Evolutionary conservation across 129 eudicot genomes (phyloP).

Genomic region (Flaveria brownii): DNA sequence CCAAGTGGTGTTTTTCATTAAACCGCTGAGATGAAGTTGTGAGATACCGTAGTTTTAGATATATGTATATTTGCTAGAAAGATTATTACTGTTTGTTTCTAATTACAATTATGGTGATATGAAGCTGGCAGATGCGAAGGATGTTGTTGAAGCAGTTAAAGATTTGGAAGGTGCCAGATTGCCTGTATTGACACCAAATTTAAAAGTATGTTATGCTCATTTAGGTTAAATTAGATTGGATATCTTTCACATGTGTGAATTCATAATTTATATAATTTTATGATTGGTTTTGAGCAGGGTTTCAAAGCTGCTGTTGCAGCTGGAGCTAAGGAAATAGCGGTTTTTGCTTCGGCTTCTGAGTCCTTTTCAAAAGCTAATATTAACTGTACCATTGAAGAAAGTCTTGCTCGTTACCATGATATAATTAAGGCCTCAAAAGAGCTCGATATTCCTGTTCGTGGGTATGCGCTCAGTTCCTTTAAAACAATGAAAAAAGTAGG

Average conservation of each 20-base stretch:
- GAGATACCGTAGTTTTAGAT: too few species aligned
- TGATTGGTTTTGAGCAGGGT: constrained; percentile 44
- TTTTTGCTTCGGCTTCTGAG: constrained; percentile 99
- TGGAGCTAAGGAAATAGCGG: constrained; percentile 88
- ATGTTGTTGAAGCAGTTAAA: constrained; percentile 74
- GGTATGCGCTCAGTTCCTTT: constrained; percentile 49
- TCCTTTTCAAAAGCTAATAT: constrained; percentile 89
- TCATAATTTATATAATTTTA: not conserved
- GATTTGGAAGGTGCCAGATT: constrained; percentile 64
- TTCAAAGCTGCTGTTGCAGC: constrained; percentile 94
- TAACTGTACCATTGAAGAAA: constrained; percentile 83
- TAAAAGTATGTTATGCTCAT: constrained; percentile 49
- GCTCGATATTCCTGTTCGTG: constrained; percentile 77
- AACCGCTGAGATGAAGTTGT: not conserved
- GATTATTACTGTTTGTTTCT: constrained; percentile 15
- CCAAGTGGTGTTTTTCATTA: not conserved
- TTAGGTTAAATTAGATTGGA: not conserved
- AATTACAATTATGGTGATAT: constrained; percentile 15
- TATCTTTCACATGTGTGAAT: not conserved
- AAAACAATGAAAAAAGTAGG: not conserved
- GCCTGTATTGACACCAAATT: constrained; percentile 87
- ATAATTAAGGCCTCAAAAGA: constrained; percentile 67
- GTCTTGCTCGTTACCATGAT: constrained; percentile 78
- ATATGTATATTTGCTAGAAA: not conserved
- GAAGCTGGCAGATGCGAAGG: constrained; percentile 94